A percentile compares a stretch with the other conserved stretches of the same genome.
Conservation (phyloP, 306 rosid genomes). For the Benincasa hispida region DNA sequence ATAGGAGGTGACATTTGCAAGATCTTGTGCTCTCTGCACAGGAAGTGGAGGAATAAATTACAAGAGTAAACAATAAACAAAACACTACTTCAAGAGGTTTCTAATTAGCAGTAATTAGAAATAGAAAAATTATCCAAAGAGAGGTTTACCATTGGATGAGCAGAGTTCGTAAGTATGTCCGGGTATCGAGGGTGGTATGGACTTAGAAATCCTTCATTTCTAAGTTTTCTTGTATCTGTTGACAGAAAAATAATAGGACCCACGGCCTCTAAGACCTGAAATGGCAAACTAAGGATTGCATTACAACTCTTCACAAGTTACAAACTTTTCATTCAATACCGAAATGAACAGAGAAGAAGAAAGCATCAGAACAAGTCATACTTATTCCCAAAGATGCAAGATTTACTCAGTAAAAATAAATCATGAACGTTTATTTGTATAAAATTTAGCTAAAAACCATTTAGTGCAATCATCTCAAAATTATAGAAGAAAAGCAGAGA, state of each 20-base stretch:
- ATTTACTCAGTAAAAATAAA: not conserved
- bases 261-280: conserved; percentile 91
- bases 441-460: not conserved
- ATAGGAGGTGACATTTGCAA: conserved; percentile 91
- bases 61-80: conserved; percentile 6
- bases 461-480: conserved; percentile 6
- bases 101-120: not conserved
- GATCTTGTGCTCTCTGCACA: conserved; percentile 94
- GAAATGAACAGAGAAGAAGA: not conserved
- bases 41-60: conserved; percentile 10
- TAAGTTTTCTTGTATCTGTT: conserved; percentile 90
- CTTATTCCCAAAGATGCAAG: not conserved
- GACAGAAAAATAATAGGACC: conserved; percentile 94
- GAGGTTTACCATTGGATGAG: conserved; percentile 79
- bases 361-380: not conserved
- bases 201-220: conserved; percentile 96
- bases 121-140: not conserved
- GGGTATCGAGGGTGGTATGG: conserved; percentile 99
- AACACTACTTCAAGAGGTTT: not conserved
- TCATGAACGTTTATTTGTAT: not conserved
- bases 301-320: not conserved
- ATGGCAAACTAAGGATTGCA: conserved; percentile 1
- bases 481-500: not conserved
- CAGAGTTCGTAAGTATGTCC: conserved; percentile 95
- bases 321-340: not conserved